Percentiles rank a stretch among this genome's conserved stretches.
Conservation (phyloP, 257 asterid genomes). For the Nicotiana obtusifolia region DNA sequence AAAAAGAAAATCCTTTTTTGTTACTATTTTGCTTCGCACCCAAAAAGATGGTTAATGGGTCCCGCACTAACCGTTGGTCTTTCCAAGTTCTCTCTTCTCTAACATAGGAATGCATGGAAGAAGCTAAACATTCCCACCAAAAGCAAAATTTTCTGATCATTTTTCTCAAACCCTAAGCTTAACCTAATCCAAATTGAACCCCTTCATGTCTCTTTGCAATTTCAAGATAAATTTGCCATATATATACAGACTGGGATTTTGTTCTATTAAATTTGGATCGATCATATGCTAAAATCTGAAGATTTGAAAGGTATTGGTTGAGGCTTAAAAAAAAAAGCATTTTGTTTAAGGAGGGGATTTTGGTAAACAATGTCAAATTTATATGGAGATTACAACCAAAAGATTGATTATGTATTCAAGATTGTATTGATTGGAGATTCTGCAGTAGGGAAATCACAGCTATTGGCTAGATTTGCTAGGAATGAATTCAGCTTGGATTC, state of each 20-base stretch:
- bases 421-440: slow-evolving; percentile 83
- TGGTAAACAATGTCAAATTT: slow-evolving; percentile 54
- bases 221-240: slow-evolving; percentile 12
- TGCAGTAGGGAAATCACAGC: slow-evolving; percentile 87
- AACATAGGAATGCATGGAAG: not conserved
- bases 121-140: not conserved
- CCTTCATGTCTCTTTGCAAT: not conserved
- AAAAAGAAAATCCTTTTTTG: not conserved
- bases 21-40: not conserved
- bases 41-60: slow-evolving; percentile 19
- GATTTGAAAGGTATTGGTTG: slow-evolving; percentile 24
- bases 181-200: slow-evolving; percentile 15
- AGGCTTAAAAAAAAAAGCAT: slow-evolving; percentile 8
- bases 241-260: not conserved
- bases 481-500: slow-evolving; percentile 83
- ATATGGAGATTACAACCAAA: slow-evolving; percentile 69
- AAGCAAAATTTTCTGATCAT: not conserved
- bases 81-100: slow-evolving; percentile 19
- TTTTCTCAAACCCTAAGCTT: slow-evolving; percentile 9
- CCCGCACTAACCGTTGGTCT: slow-evolving; percentile 26
- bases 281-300: slow-evolving; percentile 1
- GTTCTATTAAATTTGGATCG: slow-evolving; percentile 4
- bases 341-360: not conserved
- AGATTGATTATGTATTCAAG: slow-evolving; percentile 85
- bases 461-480: slow-evolving; percentile 80